These are phyloP conservation scores for Aureobasidium namibiae DNA, from an alignment of 2,329 filamentous ascomycete species.

Conservation along the genomic window DNA sequence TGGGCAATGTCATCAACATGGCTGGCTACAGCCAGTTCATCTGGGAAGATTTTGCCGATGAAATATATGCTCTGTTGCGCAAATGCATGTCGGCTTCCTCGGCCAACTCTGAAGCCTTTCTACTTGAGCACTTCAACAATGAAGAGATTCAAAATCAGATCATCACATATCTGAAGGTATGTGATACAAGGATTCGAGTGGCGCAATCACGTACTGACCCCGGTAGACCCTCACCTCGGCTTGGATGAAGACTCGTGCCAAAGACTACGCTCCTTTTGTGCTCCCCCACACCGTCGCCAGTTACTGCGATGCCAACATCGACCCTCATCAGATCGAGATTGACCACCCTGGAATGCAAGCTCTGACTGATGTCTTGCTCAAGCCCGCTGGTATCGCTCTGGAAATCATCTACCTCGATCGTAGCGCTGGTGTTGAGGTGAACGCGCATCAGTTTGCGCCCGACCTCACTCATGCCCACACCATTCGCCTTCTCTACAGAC, in stretches of 20 bases:
- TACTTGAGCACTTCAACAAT: slow-evolving; percentile 69
- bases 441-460: slow-evolving; percentile 57
- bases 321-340: slow-evolving; percentile 73
- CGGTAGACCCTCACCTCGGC: slow-evolving; percentile 69
- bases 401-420: slow-evolving; percentile 89
- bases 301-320: slow-evolving; percentile 63
- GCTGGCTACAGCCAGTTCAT: slow-evolving; percentile 62
- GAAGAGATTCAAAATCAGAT: slow-evolving; percentile 59
- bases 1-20: slow-evolving; percentile 62
- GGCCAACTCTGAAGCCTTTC: slow-evolving; percentile 36
- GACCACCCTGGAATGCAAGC: slow-evolving; percentile 80
- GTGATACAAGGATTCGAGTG: not conserved
- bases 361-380: slow-evolving; percentile 69
- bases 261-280: slow-evolving; percentile 65
- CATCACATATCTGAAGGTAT: slow-evolving; percentile 70
- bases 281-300: slow-evolving; percentile 52
- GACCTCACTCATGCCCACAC: slow-evolving; percentile 33
- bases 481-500: slow-evolving; percentile 54
- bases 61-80: slow-evolving; percentile 59
- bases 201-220: not conserved
- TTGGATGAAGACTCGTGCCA: slow-evolving; percentile 68
- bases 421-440: slow-evolving; percentile 69
- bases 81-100: slow-evolving; percentile 43
- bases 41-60: slow-evolving; percentile 77
- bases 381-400: slow-evolving; percentile 68